These are phyloP conservation scores for Davidsoniella neocaledoniae DNA, from an alignment of 2,329 filamentous ascomycete species.

Conservation along the genomic window DNA sequence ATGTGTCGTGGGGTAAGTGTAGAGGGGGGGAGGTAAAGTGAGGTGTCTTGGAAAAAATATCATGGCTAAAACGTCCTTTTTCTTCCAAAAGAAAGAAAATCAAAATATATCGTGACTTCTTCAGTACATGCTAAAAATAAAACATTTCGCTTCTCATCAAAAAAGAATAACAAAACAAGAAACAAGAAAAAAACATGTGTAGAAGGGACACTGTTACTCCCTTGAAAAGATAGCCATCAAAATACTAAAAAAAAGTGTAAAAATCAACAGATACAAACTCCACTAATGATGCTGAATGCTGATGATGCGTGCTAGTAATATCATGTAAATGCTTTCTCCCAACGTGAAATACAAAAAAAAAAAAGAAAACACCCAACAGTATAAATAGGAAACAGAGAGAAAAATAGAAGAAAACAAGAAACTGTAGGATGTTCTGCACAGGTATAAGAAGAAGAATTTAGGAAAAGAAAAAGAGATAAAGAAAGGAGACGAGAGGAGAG, in stretches of 20 bases:
- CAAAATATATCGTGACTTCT: too few species aligned
- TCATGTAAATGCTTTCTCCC: too few species aligned
- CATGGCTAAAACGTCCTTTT: too few species aligned
- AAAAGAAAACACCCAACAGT: too few species aligned
- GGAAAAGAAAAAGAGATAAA: not conserved
- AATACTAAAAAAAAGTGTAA: not conserved
- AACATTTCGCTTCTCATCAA: not conserved
- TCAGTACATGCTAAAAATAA: not conserved
- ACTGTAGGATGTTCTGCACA: not conserved
- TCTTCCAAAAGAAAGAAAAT: not conserved
- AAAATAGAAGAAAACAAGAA: not conserved
- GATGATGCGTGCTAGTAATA: too few species aligned
- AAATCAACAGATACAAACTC: not conserved
- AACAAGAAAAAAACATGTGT: not conserved
- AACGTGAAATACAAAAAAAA: too few species aligned
- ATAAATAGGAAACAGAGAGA: not conserved
- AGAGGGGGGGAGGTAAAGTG: too few species aligned
- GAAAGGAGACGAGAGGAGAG: too few species aligned
- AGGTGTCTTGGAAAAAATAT: too few species aligned
- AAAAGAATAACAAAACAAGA: not conserved
- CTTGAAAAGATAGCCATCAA: not conserved
- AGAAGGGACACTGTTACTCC: too few species aligned
- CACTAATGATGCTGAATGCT: too few species aligned
- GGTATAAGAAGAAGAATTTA: not conserved
- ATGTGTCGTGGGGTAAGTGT: too few species aligned